phyloP scores from a whole-genome alignment of 2,329 filamentous ascomycete genomes.

The Teratosphaeria viscida region DNA sequence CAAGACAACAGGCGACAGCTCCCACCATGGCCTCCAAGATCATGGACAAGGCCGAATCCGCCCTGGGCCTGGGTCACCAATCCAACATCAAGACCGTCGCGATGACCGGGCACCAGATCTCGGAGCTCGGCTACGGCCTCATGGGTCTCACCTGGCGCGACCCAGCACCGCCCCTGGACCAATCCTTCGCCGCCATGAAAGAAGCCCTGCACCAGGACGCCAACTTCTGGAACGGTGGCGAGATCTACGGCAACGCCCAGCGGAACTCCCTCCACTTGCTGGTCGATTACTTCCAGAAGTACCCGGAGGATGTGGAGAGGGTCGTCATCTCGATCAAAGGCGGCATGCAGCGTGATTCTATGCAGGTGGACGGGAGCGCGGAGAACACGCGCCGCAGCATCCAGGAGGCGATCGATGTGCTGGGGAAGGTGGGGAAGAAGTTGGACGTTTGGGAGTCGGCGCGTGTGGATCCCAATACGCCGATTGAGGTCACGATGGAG shows the following conservation, averaged over 20 bases:
- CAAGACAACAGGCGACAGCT: background rate
- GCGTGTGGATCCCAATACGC: slow-evolving; percentile 33
- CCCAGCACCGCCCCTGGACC: slow-evolving; percentile 26
- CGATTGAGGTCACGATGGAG: slow-evolving; percentile 35
- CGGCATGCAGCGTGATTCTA: slow-evolving; percentile 25
- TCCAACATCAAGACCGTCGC: slow-evolving; percentile 7
- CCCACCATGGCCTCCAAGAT: slow-evolving; percentile 5
- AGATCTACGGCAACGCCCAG: slow-evolving; percentile 37
- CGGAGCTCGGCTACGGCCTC: slow-evolving; percentile 35
- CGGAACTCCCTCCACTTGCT: slow-evolving; percentile 40
- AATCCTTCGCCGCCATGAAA: slow-evolving; percentile 37
- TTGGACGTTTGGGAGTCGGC: slow-evolving; percentile 41
- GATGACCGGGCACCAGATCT: slow-evolving; percentile 15
- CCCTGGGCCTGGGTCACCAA: slow-evolving; percentile 10
- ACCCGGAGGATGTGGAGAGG: slow-evolving; percentile 40
- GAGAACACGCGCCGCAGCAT: slow-evolving; percentile 34
- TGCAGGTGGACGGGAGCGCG: slow-evolving; percentile 30
- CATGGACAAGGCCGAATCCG: slow-evolving; percentile 20
- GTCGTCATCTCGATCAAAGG: slow-evolving; percentile 45
- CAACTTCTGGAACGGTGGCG: slow-evolving; percentile 43
- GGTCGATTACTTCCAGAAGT: slow-evolving; percentile 41
- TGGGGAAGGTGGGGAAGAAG: slow-evolving; percentile 36
- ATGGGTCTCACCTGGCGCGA: slow-evolving; percentile 41
- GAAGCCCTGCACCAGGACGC: slow-evolving; percentile 31
- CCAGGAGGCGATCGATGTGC: slow-evolving; percentile 34